phyloP scores from a whole-genome alignment of 2,329 filamentous ascomycete genomes.

The Emmonsia crescens region DNA sequence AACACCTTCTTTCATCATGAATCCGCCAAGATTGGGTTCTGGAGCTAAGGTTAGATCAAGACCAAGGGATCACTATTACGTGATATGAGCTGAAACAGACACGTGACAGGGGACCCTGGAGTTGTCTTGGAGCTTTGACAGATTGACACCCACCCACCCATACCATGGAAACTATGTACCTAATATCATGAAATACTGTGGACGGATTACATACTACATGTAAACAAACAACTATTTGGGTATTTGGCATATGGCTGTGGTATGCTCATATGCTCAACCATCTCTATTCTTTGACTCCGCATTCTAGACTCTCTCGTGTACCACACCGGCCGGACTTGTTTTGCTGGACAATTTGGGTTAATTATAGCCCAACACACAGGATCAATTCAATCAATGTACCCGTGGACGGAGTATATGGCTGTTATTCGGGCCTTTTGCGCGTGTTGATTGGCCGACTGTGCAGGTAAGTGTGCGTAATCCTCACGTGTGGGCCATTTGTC shows the following conservation, averaged over 20 bases:
- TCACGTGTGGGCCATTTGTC: background rate
- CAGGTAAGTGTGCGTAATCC: background rate
- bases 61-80: too few species aligned
- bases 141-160: too few species aligned
- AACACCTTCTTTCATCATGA: too few species aligned
- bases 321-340: background rate
- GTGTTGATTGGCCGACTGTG: background rate
- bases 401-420: background rate
- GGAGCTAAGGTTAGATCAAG: too few species aligned
- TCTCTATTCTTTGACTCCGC: background rate
- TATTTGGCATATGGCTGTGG: background rate
- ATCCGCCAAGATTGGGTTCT: background rate
- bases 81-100: too few species aligned
- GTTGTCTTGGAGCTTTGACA: too few species aligned
- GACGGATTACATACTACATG: too few species aligned
- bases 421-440: background rate
- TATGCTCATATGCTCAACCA: background rate
- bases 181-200: too few species aligned
- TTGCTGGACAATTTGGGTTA: background rate
- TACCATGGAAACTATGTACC: background rate
- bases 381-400: background rate
- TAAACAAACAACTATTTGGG: too few species aligned
- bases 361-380: background rate
- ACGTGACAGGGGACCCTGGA: too few species aligned
- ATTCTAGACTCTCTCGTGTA: background rate